Evolutionary conservation across 345 rosid genomes (phyloP), one percentile per base, ranked within the genome.

Genomic region (Citrus hindsii): DNA sequence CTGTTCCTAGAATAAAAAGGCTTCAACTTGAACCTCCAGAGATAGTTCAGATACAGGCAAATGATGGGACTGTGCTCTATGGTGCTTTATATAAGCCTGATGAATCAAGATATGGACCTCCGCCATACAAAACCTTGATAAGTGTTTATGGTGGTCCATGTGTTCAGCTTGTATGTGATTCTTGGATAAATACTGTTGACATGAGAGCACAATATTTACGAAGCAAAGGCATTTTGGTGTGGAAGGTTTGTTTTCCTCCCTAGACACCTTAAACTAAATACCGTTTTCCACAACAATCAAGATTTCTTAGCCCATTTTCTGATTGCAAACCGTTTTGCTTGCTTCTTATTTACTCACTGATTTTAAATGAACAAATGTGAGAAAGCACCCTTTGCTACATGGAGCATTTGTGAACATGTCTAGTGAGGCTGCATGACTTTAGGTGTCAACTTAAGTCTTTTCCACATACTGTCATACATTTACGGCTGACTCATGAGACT

Each of bases 11-110:
- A 84, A 79, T 84, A 69, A 88, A 84, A 80, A 86, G 76, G 71
- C 95, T 91, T 77, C 83, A 92, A 79, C 83, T 95, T 12, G 87
- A 91, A 81, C 88, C 95, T 82, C 99, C 99, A 1, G 93, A 93
- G 85, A 82, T 93, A 64, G 87, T 86, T 81, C 85, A 91, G 48
- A 82, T 95, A 76, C 86, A 86, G 82, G 93, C 92, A 65, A 88
- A 85, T 77, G 97, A 93, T 76, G 98, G 97, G 75, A 87, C 91
- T 9, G 72, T 46, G 10, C 79, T 96, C 46, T 90, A 89, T 30
- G 98, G 97, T n/a, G 97, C 97, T 53, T 42, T 96, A 75, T 96
- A 93, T 77, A 88, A 81, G 84, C 99, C 99, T 3, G 96, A 93
- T 79, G 73, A 81, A 33, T 76, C 85, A 66, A 92, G 79, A 84